These are phyloP conservation scores for Colletotrichum melonis DNA, from an alignment of 2,329 filamentous ascomycete genomes.

Conservation along the genomic window DNA sequence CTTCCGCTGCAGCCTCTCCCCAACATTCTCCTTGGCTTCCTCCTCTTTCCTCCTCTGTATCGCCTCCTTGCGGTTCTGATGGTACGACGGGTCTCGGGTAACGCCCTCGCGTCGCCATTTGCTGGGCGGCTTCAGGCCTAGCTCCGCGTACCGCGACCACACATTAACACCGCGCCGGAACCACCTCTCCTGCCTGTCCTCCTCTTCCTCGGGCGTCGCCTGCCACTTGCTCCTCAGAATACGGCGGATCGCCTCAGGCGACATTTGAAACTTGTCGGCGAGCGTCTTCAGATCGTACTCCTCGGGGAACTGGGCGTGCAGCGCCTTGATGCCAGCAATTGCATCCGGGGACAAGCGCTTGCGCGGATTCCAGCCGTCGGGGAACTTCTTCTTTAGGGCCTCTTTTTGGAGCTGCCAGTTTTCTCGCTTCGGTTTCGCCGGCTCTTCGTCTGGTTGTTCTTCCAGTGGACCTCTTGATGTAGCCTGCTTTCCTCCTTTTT, in stretches of 20 bases:
- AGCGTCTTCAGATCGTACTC: conserved; percentile 81
- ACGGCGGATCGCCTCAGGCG: conserved; percentile 85
- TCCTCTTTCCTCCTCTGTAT: conserved; percentile 42
- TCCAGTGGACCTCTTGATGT: neutral
- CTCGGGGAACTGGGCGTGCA: conserved; percentile 82
- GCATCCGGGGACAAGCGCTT: conserved; percentile 94
- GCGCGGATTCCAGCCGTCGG: conserved; percentile 81
- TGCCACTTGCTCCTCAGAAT: conserved; percentile 86
- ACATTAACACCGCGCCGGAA: conserved; percentile 69
- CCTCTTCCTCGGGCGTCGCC: conserved; percentile 67
- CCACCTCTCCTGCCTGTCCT: conserved; percentile 70
- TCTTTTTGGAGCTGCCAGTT: conserved; percentile 82
- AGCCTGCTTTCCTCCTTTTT: conserved; percentile 24
- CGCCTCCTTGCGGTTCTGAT: conserved; percentile 46
- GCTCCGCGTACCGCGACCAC: conserved; percentile 69
- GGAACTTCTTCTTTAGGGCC: conserved; percentile 82
- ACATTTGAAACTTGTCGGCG: conserved; percentile 84
- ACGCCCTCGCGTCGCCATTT: conserved; percentile 70
- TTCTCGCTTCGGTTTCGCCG: conserved; percentile 48
- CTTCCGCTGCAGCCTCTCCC: conserved; percentile 41
- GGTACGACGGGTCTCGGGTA: conserved; percentile 55
- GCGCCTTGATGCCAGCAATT: conserved; percentile 85
- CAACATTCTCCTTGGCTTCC: conserved; percentile 43
- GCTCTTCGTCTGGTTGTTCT: conserved; percentile 29
- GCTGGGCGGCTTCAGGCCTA: conserved; percentile 71